These are phyloP conservation scores for Colletotrichum siamense DNA, from an alignment of 2,329 filamentous ascomycete species.

Conservation along the genomic window DNA sequence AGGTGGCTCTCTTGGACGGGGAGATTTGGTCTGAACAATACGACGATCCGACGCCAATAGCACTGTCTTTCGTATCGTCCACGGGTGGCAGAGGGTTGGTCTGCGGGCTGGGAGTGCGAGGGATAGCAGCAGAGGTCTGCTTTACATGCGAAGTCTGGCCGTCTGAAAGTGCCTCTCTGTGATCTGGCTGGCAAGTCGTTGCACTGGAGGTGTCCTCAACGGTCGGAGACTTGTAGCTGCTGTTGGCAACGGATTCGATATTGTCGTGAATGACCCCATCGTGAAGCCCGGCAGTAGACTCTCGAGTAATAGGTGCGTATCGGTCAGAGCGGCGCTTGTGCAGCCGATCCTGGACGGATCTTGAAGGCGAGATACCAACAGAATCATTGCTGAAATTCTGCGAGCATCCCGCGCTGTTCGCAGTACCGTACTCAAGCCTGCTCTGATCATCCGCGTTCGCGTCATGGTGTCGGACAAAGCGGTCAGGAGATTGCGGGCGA, in stretches of 20 bases:
- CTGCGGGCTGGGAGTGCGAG: not conserved
- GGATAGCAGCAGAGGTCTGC: not conserved
- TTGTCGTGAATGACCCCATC: not conserved
- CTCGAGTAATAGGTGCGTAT: not conserved
- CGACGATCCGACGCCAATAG: not conserved
- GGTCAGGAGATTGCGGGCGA: not conserved
- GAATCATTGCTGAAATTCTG: not conserved
- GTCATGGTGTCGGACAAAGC: not conserved
- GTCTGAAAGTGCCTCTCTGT: not conserved
- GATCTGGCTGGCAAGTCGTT: too few relatives aligned
- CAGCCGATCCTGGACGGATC: not conserved
- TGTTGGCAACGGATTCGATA: not conserved
- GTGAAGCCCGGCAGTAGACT: not conserved
- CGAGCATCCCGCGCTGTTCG: not conserved
- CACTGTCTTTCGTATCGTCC: not conserved
- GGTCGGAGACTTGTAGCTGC: not conserved
- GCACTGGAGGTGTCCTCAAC: not conserved
- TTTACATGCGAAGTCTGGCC: too few relatives aligned
- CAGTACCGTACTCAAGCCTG: not conserved
- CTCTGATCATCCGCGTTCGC: not conserved
- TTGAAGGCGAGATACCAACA: not conserved
- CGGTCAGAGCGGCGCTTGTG: not conserved
- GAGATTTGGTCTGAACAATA: not conserved
- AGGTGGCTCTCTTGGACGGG: constrained; percentile 3
- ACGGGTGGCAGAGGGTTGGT: not conserved